These are phyloP conservation scores for Lecanosticta acicola DNA, from an alignment of 2,329 filamentous ascomycete genomes.

Conservation along the genomic window DNA sequence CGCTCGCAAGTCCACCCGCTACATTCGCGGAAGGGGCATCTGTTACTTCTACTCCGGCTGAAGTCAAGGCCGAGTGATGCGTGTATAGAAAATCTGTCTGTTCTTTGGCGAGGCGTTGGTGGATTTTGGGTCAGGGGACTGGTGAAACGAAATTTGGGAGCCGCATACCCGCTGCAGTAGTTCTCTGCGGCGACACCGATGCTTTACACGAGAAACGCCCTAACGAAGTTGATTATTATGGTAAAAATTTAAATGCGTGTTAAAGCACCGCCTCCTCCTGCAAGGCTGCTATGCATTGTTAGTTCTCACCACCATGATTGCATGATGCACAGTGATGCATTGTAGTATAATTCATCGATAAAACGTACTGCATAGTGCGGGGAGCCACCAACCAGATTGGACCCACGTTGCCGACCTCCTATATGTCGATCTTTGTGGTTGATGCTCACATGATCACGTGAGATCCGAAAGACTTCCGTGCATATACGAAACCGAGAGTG, in stretches of 20 bases:
- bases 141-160: neutral
- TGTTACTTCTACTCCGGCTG: slow-evolving; percentile 2
- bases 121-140: neutral
- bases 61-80: neutral
- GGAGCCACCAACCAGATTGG: neutral
- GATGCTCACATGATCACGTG: slow-evolving; percentile 4
- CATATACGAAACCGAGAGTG: neutral
- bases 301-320: neutral
- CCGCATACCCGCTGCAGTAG: neutral
- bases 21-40: slow-evolving; percentile 8
- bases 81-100: neutral
- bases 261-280: neutral
- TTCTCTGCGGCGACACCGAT: neutral
- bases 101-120: slow-evolving; percentile 9
- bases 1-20: slow-evolving; percentile 15
- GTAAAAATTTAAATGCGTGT: too few relatives aligned
- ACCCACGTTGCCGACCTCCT: neutral
- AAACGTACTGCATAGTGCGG: neutral
- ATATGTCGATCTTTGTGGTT: slow-evolving; percentile 6
- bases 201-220: neutral
- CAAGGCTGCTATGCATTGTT: neutral
- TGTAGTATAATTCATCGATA: too few relatives aligned
- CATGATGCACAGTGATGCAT: neutral
- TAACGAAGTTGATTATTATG: neutral
- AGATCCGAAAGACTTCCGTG: neutral